Evolutionary conservation across 2,329 filamentous ascomycete species (phyloP).

Genomic region (Trichoderma sp.): DNA sequence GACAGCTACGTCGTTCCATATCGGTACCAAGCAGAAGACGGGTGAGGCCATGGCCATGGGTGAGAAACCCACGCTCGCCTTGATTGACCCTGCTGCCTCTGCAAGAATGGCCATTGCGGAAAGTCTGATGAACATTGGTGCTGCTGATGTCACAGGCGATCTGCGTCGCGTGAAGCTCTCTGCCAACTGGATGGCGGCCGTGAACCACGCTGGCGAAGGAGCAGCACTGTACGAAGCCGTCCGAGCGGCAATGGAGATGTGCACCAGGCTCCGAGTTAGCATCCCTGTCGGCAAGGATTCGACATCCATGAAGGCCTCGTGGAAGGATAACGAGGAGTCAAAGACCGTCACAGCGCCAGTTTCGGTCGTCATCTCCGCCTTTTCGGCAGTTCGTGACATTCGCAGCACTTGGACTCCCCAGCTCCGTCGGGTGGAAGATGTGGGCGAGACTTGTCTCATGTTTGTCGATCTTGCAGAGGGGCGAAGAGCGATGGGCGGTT

Average conservation of each 20-base stretch:
- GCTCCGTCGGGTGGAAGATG: slow-evolving; percentile 76
- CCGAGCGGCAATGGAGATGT: slow-evolving; percentile 86
- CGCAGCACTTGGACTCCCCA: slow-evolving; percentile 92
- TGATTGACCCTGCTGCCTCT: slow-evolving; percentile 86
- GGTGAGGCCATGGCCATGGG: slow-evolving; percentile 99
- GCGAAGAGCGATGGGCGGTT: slow-evolving; percentile 80
- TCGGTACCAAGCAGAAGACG: slow-evolving; percentile 63
- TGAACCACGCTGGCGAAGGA: slow-evolving; percentile 86
- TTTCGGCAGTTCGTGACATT: slow-evolving; percentile 78
- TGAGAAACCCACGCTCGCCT: slow-evolving; percentile 81
- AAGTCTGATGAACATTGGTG: slow-evolving; percentile 87
- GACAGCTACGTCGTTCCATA: slow-evolving; percentile 74
- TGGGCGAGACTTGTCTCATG: slow-evolving; percentile 83
- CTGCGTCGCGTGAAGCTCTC: slow-evolving; percentile 81
- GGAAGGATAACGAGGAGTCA: slow-evolving; percentile 68
- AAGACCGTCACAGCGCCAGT: slow-evolving; percentile 92
- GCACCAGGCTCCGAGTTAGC: slow-evolving; percentile 81
- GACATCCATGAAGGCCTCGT: slow-evolving; percentile 98
- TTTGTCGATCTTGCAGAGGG: slow-evolving; percentile 87
- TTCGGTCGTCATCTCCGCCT: slow-evolving; percentile 87
- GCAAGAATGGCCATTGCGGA: slow-evolving; percentile 96
- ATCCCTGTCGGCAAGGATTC: slow-evolving; percentile 98
- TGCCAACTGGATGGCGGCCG: slow-evolving; percentile 99
- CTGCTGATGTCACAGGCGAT: slow-evolving; percentile 66
- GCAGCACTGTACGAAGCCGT: slow-evolving; percentile 92